A percentile compares a stretch with the other conserved stretches of the same genome.
These are phyloP conservation scores for Gleditsia sinensis DNA, from an alignment of 306 rosid species.

Conservation along the genomic window DNA sequence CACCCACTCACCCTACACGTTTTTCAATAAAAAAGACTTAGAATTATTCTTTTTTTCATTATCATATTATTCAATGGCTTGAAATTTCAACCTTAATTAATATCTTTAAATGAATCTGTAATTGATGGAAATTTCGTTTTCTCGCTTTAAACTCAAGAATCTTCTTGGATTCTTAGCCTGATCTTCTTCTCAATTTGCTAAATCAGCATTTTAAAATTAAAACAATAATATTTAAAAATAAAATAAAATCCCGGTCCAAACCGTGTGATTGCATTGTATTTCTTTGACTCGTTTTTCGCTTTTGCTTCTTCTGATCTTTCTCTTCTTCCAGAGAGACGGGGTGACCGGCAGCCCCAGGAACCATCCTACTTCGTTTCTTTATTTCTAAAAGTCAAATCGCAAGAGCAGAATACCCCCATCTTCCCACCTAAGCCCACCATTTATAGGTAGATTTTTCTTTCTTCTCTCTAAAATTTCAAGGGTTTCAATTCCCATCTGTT, in stretches of 20 bases:
- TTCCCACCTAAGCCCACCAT: background rate
- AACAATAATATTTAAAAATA: background rate
- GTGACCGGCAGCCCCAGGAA: constrained; percentile 35
- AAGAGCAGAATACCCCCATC: background rate
- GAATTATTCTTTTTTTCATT: no score
- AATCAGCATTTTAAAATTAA: background rate
- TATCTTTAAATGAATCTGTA: background rate
- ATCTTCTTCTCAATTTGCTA: background rate
- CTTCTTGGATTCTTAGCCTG: background rate
- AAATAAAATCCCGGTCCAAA: background rate
- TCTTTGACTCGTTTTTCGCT: constrained; percentile 9
- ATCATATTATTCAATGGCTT: no score
- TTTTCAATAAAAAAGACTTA: no score
- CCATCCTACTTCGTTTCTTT: constrained; percentile 18
- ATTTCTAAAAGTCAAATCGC: constrained; percentile 33
- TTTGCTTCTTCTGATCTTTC: background rate
- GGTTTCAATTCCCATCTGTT: background rate
- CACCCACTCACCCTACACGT: no score
- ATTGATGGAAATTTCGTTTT: background rate
- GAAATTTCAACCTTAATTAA: background rate
- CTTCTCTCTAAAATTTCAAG: background rate
- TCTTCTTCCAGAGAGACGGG: constrained; percentile 17
- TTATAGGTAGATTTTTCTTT: background rate
- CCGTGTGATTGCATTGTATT: constrained; percentile 1
- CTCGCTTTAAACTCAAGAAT: background rate